A percentile compares a stretch with the other conserved stretches of the same genome.
Evolutionary conservation across 192 early-diverging fungal species (phyloP).

Genomic region (Coemansia asiatica): DNA sequence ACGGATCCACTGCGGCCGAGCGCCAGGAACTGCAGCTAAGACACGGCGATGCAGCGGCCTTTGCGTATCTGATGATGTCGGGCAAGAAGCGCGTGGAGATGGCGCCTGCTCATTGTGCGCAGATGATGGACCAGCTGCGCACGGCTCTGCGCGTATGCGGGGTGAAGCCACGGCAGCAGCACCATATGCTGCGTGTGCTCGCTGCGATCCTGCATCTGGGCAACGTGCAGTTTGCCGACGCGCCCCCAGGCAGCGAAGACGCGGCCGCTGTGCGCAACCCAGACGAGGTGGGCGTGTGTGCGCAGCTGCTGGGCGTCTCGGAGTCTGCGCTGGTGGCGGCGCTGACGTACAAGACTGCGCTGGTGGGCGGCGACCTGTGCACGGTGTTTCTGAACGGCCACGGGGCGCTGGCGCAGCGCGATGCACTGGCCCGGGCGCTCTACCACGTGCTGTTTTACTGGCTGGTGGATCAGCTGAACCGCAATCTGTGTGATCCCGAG

Average conservation of each 20-base stretch:
- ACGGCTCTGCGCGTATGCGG: slow-evolving; percentile 63
- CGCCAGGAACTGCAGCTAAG: slow-evolving; percentile 62
- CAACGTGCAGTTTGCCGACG: slow-evolving; percentile 73
- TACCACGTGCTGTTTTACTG: slow-evolving; percentile 87
- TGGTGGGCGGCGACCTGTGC: slow-evolving; percentile 81
- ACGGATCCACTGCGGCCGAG: slow-evolving; percentile 76
- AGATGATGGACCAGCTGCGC: slow-evolving; percentile 65
- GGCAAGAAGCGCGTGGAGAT: slow-evolving; percentile 47
- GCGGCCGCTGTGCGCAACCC: neutral
- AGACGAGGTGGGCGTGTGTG: neutral
- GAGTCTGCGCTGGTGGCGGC: neutral
- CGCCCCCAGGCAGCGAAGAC: neutral
- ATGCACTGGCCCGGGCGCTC: slow-evolving; percentile 77
- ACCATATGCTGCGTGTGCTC: slow-evolving; percentile 78
- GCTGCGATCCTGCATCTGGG: slow-evolving; percentile 90
- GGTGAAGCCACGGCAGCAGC: slow-evolving; percentile 65
- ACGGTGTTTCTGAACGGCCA: slow-evolving; percentile 85
- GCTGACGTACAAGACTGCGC: slow-evolving; percentile 36
- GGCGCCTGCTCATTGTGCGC: slow-evolving; percentile 19
- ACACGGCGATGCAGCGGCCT: slow-evolving; percentile 53
- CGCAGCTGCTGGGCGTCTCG: neutral
- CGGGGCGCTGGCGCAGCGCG: slow-evolving; percentile 76
- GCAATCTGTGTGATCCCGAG: slow-evolving; percentile 62
- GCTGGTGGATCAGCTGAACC: slow-evolving; percentile 91
- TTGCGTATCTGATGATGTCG: slow-evolving; percentile 52